phyloP scores from a whole-genome alignment of 2,329 filamentous ascomycete species.

The Aspergillus transmontanensis region DNA sequence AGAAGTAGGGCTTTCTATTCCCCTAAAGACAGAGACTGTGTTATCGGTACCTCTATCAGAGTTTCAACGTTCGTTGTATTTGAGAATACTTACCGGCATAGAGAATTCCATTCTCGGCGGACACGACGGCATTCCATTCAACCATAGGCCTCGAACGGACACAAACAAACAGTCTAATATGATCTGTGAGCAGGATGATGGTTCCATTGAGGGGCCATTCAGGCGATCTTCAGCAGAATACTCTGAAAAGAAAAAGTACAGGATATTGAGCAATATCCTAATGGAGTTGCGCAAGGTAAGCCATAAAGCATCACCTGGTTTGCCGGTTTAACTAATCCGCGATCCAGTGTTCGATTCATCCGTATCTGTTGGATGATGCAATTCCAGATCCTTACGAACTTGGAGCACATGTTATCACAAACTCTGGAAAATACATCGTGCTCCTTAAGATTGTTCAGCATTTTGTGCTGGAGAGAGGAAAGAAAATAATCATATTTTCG shows the following conservation, averaged over 20 bases:
- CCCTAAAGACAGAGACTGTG: constrained; percentile 59
- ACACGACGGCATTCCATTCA: neutral
- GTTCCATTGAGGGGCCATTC: neutral
- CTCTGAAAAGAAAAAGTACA: constrained; percentile 28
- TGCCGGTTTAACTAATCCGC: neutral
- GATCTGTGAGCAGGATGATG: neutral
- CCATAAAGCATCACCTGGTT: neutral
- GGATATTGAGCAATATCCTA: constrained; percentile 49
- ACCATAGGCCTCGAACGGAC: too few species aligned
- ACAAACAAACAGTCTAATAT: neutral
- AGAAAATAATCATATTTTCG: constrained; percentile 60
- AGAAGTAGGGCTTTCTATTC: constrained; percentile 56
- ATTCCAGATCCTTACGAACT: constrained; percentile 46
- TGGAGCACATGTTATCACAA: constrained; percentile 51
- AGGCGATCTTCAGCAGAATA: neutral
- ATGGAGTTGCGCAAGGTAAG: constrained; percentile 56
- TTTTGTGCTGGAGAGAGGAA: constrained; percentile 23
- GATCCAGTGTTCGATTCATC: constrained; percentile 53
- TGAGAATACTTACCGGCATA: constrained; percentile 57
- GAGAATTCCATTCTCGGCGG: constrained; percentile 50
- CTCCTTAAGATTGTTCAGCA: constrained; percentile 48
- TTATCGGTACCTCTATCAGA: constrained; percentile 61
- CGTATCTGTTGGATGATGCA: constrained; percentile 53
- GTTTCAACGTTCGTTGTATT: constrained; percentile 62
- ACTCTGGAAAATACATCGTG: constrained; percentile 60